phyloP scores from a whole-genome alignment of 257 asterid species.

The Haberlea rhodopensis region DNA sequence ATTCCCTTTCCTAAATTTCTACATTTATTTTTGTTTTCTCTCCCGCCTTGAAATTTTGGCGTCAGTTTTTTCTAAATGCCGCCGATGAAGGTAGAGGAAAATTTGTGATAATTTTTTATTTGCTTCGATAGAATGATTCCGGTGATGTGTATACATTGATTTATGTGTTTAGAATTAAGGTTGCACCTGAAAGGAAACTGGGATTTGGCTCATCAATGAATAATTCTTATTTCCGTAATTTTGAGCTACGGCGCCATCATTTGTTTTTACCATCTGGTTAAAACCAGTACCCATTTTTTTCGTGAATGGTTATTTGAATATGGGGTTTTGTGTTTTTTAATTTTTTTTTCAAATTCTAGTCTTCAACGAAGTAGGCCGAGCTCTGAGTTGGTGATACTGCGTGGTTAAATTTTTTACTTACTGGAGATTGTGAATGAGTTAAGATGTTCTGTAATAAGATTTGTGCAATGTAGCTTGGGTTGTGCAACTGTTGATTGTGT shows the following conservation, averaged over 20 bases:
- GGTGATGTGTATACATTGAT: background rate
- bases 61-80: no score
- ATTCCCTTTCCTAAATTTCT: background rate
- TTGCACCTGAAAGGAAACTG: no score
- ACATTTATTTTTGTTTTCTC: background rate
- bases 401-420: background rate
- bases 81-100: background rate
- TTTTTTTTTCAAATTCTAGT: conserved; percentile 4
- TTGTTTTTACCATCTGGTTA: background rate
- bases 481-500: background rate
- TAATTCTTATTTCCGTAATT: no score
- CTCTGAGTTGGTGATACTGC: conserved; percentile 8
- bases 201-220: no score
- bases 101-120: background rate
- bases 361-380: background rate
- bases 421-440: background rate
- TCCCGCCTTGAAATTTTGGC: background rate
- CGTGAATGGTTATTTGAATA: conserved; percentile 15
- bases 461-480: conserved; percentile 1
- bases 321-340: no score
- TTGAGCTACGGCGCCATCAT: conserved; percentile 25
- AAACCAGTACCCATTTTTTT: no score
- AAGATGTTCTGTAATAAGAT: background rate
- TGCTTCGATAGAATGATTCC: background rate
- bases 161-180: no score